Base-by-base conservation (phyloP, 371 early-diverging fungal species). In the Catenaria anguillulae region DNA sequence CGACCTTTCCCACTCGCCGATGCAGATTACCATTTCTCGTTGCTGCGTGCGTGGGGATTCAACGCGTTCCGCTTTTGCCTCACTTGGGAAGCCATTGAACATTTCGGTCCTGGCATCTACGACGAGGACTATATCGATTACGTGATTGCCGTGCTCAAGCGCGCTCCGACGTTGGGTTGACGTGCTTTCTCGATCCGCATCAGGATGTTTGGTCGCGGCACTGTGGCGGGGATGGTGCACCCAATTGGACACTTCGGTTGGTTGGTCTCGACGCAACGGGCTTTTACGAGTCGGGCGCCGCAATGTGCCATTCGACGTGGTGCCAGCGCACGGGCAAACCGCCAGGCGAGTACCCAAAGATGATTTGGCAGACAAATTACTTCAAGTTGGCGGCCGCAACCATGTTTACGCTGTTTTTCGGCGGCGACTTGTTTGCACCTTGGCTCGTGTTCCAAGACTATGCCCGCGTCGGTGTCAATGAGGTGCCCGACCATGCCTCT, bases 281-380 rank as follows among this genome's bases (percentile, higher is more conserved):
- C 46, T 87, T 91, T 48, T 66, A 75, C 29, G 73, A 67, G 13
- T 83, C 86, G 0, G 80, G 75, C 21, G 87, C 89, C 33, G 89
- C 91, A 0, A 65, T 87, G 60, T 79, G 83, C n/a, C 90, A 89
- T 46, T 81, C 52, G 13, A 31, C 8, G 15, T 50, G 52, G 52
- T 12, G 15, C 29, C 13, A 82, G 63, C 60, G 66, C 0, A 77
- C 84, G 58, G 73, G 15, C 21, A 29, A 29, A 1, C 24, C 24
- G 4, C 80, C 82, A 2, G 75, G 74, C 23, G 70, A 75, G 31
- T 84, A 73, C 59, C 84, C 85, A 26, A 83, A 80, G 61, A 90
- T 90, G 91, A 84, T 86, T 36, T 91, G 92, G 92, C 78, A 86
- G 21, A 88, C 92, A 34, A 91, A 91, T 64, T 88, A 91, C 68